These are phyloP conservation scores for Picochlorum sp. DNA, from an alignment of 139 green algal genomes.

Conservation along the genomic window DNA sequence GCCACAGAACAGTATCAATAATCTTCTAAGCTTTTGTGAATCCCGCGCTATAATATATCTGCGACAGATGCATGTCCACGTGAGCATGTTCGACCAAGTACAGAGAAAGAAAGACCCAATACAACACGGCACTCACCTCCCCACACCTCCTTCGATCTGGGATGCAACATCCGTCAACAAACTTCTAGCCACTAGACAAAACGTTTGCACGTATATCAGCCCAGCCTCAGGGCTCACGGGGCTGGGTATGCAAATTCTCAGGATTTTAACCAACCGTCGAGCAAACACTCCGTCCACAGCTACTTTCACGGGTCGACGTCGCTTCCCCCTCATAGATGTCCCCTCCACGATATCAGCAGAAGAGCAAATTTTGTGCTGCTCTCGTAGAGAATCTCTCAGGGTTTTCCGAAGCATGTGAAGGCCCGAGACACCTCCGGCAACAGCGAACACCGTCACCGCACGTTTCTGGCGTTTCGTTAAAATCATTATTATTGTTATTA, in stretches of 20 bases:
- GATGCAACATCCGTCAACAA: conserved; percentile 77
- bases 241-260: conserved; percentile 63
- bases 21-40: conserved; percentile 39
- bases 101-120: no score
- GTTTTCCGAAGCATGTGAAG: conserved; percentile 2
- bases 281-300: conserved; percentile 46
- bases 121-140: not conserved
- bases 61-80: not conserved
- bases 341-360: not conserved
- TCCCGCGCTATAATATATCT: conserved; percentile 33
- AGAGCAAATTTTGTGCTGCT: conserved; percentile 9
- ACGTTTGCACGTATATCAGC: conserved; percentile 60
- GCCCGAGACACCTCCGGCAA: conserved; percentile 1
- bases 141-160: conserved; percentile 46
- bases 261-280: conserved; percentile 29
- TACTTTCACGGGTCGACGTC: conserved; percentile 21
- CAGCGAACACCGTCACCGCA: not conserved
- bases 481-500: no score
- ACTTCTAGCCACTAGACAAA: conserved; percentile 67
- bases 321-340: not conserved
- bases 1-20: conserved; percentile 49
- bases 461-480: not conserved
- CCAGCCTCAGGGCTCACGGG: conserved; percentile 50
- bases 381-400: not conserved
- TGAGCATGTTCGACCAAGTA: no score